Conservation (phyloP, 768 basidiomycete genomes). For the Cantharellus anzutake region DNA sequence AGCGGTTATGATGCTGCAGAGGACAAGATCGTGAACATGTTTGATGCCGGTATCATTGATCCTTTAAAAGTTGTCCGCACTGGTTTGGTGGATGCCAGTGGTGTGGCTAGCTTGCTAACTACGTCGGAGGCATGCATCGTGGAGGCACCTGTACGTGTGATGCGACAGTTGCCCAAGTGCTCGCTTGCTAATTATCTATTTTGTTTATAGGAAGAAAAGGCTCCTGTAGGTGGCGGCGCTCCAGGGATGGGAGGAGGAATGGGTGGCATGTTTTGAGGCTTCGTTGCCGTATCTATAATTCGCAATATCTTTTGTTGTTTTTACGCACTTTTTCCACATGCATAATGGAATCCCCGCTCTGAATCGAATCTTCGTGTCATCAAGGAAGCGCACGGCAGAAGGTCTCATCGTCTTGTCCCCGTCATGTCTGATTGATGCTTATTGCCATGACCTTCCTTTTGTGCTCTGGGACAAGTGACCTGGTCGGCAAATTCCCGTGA, state of each 20-base stretch:
- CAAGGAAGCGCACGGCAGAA: too few relatives aligned
- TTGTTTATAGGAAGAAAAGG: conserved; percentile 33
- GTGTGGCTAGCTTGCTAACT: conserved; percentile 85
- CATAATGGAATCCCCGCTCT: too few relatives aligned
- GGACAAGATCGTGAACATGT: conserved; percentile 91
- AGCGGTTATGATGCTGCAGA: conserved; percentile 82
- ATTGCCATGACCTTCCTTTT: too few relatives aligned
- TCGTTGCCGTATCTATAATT: too few relatives aligned
- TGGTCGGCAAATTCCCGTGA: too few relatives aligned
- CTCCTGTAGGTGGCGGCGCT: conserved; percentile 32
- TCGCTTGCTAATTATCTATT: not conserved
- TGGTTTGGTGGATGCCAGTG: conserved; percentile 77
- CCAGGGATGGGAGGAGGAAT: conserved; percentile 28
- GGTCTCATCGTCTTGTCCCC: too few relatives aligned
- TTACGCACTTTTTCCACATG: too few relatives aligned
- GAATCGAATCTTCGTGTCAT: too few relatives aligned
- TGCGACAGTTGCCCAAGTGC: not conserved
- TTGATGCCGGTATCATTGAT: conserved; percentile 85
- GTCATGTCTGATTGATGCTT: too few relatives aligned
- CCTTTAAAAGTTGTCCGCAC: conserved; percentile 92
- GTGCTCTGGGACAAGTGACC: too few relatives aligned
- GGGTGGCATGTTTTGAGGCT: conserved; percentile 28
- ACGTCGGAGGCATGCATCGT: conserved; percentile 88
- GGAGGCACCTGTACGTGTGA: conserved; percentile 30
- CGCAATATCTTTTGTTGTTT: too few relatives aligned